Conservation (phyloP, 768 basidiomycete species). For the Lentinus brumalis region DNA sequence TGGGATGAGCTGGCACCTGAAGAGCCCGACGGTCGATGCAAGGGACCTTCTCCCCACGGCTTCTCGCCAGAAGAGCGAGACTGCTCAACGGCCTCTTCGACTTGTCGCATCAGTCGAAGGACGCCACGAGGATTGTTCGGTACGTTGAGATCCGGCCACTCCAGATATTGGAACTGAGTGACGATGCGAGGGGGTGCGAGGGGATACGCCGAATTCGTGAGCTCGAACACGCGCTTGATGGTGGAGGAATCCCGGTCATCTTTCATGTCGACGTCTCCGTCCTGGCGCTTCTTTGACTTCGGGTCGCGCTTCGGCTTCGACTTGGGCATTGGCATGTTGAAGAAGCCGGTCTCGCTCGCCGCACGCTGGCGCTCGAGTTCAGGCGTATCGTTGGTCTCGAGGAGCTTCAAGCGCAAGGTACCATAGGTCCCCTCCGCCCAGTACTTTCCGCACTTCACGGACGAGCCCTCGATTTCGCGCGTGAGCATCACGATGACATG, state of each 20-base stretch:
- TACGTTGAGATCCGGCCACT: slow-evolving; percentile 97
- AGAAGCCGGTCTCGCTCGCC: slow-evolving; percentile 34
- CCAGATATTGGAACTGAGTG: slow-evolving; percentile 88
- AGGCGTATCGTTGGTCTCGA: slow-evolving; percentile 49
- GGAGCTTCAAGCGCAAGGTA: slow-evolving; percentile 59
- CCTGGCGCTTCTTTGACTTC: slow-evolving; percentile 8
- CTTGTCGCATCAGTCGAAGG: slow-evolving; percentile 70
- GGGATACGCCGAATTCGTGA: slow-evolving; percentile 65
- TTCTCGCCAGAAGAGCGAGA: slow-evolving; percentile 24
- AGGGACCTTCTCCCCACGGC: slow-evolving; percentile 28
- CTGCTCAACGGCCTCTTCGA: slow-evolving; percentile 44
- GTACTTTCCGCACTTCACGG: slow-evolving; percentile 90
- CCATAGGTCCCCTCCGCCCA: slow-evolving; percentile 78
- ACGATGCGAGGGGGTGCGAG: slow-evolving; percentile 63
- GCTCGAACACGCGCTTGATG: slow-evolving; percentile 67
- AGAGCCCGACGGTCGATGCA: slow-evolving; percentile 11
- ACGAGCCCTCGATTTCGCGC: slow-evolving; percentile 83
- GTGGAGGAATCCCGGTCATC: slow-evolving; percentile 25
- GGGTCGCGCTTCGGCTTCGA: slow-evolving; percentile 1
- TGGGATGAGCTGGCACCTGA: background rate
- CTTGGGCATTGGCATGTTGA: slow-evolving; percentile 40
- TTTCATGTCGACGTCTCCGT: slow-evolving; percentile 1
- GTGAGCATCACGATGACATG: slow-evolving; percentile 98
- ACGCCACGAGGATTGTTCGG: slow-evolving; percentile 81
- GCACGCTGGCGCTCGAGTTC: slow-evolving; percentile 33